Conservation (phyloP, 73 alveolate species). For the Paramecium sonneborni region DNA sequence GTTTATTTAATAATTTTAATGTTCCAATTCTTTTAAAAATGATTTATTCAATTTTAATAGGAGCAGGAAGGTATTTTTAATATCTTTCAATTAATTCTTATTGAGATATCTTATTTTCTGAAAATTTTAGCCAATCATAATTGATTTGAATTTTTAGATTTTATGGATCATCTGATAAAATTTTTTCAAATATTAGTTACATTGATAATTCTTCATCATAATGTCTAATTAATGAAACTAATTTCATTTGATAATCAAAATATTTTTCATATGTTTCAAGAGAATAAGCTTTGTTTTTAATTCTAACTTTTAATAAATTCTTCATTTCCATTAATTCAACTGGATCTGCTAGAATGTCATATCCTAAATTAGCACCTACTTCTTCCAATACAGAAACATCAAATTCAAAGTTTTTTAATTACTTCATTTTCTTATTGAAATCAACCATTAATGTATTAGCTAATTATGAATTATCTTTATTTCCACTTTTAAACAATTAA, state of each 20-base stretch:
- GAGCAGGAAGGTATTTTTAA: constrained; percentile 6
- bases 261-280: constrained; percentile 47
- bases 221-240: not conserved
- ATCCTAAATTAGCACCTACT: constrained; percentile 43
- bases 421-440: constrained; percentile 9
- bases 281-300: constrained; percentile 33
- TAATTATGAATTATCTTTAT: not conserved
- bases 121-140: constrained; percentile 24
- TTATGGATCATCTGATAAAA: not conserved
- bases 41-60: not conserved
- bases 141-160: constrained; percentile 3
- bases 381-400: constrained; percentile 21
- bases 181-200: constrained; percentile 23
- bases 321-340: constrained; percentile 53
- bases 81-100: not conserved
- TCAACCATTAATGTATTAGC: not conserved
- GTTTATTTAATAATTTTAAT: not conserved
- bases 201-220: constrained; percentile 57
- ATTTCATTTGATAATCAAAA: constrained; percentile 46
- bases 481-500: not conserved
- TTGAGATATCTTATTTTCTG: not conserved
- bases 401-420: not conserved
- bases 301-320: constrained; percentile 31
- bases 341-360: constrained; percentile 49
- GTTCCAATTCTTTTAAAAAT: constrained; percentile 21